phyloP scores from a whole-genome alignment of 176 grass and related monocot genomes.

The Oryza meyeriana region DNA sequence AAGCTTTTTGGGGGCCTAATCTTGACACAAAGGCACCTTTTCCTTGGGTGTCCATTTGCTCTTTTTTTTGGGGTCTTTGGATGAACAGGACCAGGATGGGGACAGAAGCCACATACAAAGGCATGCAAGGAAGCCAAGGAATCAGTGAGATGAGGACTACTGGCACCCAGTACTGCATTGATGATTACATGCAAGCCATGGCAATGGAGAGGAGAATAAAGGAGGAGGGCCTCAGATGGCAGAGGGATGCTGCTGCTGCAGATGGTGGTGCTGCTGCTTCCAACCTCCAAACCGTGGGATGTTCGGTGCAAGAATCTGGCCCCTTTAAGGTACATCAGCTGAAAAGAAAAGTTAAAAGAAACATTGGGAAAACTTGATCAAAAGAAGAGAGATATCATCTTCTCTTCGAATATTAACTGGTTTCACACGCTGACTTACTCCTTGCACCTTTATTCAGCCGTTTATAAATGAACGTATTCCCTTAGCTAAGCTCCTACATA shows the following conservation, averaged over 20 bases:
- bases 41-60: conserved; percentile 21
- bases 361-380: conserved; percentile 29
- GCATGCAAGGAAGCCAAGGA: conserved; percentile 65
- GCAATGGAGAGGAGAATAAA: conserved; percentile 62
- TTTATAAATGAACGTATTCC: neutral
- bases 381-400: conserved; percentile 24
- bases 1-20: conserved; percentile 41
- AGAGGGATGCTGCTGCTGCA: conserved; percentile 50
- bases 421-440: conserved; percentile 15
- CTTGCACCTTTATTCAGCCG: neutral
- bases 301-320: conserved; percentile 67
- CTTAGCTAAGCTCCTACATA: neutral
- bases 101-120: conserved; percentile 44
- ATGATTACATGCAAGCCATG: conserved; percentile 83
- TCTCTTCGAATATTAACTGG: conserved; percentile 37
- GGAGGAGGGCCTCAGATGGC: conserved; percentile 59
- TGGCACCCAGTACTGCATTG: conserved; percentile 57
- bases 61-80: conserved; percentile 27
- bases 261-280: conserved; percentile 33
- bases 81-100: conserved; percentile 58
- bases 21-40: conserved; percentile 45
- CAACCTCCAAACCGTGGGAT: conserved; percentile 53
- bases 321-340: conserved; percentile 71
- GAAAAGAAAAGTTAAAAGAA: conserved; percentile 8
- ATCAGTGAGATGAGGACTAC: conserved; percentile 45